phyloP scores from a whole-genome alignment of 768 basidiomycete genomes.

The Lactifluus pinguis region DNA sequence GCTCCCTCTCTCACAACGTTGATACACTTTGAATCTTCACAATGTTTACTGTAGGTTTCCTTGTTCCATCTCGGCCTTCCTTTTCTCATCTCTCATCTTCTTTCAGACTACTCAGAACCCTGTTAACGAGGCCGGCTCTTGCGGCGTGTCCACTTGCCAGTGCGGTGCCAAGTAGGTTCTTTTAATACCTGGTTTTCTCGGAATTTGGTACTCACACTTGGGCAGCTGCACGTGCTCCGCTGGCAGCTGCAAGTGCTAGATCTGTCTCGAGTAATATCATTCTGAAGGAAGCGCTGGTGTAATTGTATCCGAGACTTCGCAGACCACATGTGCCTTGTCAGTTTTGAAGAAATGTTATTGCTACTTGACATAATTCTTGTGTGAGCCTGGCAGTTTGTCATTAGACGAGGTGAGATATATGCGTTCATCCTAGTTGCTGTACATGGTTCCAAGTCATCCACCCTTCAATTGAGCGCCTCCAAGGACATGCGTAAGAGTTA shows the following conservation, averaged over 20 bases:
- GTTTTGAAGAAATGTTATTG: background rate
- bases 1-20: background rate
- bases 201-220: no score
- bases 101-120: constrained; percentile 20
- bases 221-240: constrained; percentile 51
- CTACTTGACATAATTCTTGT: background rate
- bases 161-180: constrained; percentile 41
- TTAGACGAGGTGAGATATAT: background rate
- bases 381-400: background rate
- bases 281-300: background rate
- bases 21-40: background rate
- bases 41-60: constrained; percentile 2
- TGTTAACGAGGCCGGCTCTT: constrained; percentile 29
- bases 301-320: background rate
- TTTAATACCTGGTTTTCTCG: background rate
- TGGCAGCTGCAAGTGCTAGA: constrained; percentile 58
- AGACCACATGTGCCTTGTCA: background rate
- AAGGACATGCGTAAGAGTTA: background rate
- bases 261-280: background rate
- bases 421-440: background rate
- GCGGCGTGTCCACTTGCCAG: constrained; percentile 30
- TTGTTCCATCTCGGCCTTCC: background rate
- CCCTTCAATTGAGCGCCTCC: background rate
- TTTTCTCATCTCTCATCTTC: background rate
- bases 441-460: background rate